Evolutionary conservation across 805 yeast species (phyloP).

Genomic region (Metschnikowia noctiluminum): DNA sequence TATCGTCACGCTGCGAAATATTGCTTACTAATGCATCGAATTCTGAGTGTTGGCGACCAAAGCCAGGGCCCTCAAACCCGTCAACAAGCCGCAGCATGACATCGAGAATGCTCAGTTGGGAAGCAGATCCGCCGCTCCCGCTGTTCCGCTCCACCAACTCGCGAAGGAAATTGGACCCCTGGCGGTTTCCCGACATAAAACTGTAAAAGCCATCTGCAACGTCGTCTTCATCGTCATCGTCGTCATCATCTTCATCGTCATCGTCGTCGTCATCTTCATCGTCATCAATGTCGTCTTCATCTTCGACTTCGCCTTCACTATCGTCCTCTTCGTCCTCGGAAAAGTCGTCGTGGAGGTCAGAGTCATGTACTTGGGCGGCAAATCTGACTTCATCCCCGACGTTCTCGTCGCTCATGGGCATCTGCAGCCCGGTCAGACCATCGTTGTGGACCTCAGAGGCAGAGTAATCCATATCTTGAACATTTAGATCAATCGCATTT

Average conservation of each 20-base stretch:
- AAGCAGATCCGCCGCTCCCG: not conserved
- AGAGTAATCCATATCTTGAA: not conserved
- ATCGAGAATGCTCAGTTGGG: slow-evolving; percentile 25
- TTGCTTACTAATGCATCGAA: slow-evolving; percentile 35
- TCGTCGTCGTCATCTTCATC: not conserved
- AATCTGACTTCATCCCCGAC: not conserved
- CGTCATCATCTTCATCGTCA: slow-evolving; percentile 11
- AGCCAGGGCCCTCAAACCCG: slow-evolving; percentile 22
- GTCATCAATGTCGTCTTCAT: slow-evolving; percentile 2
- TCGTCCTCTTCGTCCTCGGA: not conserved
- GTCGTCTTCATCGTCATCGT: slow-evolving; percentile 7
- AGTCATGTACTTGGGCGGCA: not conserved
- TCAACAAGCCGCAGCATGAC: slow-evolving; percentile 35
- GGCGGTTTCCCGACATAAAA: slow-evolving; percentile 4
- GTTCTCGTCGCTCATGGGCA: not conserved
- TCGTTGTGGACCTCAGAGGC: not conserved
- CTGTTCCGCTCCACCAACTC: slow-evolving; percentile 10
- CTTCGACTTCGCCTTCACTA: not conserved
- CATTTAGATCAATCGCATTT: not conserved
- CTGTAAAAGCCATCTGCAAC: slow-evolving; percentile 16
- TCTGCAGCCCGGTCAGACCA: not conserved
- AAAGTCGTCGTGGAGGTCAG: not conserved
- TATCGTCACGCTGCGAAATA: slow-evolving; percentile 47
- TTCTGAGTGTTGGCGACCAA: slow-evolving; percentile 21
- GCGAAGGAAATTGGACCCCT: slow-evolving; percentile 9